Percentiles rank a stretch among this genome's conserved stretches.
Conservation (phyloP, 108 stramenopile genomes). For the Pseudonitzschia pungens region DNA sequence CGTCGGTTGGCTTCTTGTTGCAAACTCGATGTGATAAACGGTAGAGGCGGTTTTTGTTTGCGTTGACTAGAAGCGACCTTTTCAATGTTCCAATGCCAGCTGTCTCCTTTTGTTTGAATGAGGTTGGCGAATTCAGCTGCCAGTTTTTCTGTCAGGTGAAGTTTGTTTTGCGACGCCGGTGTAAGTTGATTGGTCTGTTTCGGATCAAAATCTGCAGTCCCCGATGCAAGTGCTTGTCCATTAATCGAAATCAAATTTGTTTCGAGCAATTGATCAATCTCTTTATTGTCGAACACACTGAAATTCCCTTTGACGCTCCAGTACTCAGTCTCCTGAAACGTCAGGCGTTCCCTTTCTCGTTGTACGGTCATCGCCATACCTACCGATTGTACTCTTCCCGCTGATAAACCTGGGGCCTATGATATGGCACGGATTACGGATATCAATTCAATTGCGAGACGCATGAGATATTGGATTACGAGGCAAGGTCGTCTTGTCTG, state of each 20-base stretch:
- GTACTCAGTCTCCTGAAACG: conserved; percentile 58
- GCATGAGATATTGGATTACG: not conserved
- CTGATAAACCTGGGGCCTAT: conserved; percentile 68
- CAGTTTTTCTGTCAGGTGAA: conserved; percentile 29
- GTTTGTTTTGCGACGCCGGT: conserved; percentile 24
- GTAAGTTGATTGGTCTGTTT: conserved; percentile 24
- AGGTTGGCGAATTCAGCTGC: conserved; percentile 25
- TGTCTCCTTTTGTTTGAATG: not conserved
- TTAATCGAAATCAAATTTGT: conserved; percentile 50
- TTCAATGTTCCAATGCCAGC: conserved; percentile 34
- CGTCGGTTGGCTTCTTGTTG: conserved; percentile 71
- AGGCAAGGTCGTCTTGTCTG: not conserved
- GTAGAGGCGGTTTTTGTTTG: conserved; percentile 44
- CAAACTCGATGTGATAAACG: conserved; percentile 80
- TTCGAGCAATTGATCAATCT: conserved; percentile 23
- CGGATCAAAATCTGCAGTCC: conserved; percentile 54
- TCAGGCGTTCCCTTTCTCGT: conserved; percentile 70
- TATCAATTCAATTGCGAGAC: not conserved
- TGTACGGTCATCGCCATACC: conserved; percentile 63
- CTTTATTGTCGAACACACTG: not conserved
- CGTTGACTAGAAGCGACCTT: conserved; percentile 33
- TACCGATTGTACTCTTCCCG: conserved; percentile 78
- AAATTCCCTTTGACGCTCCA: conserved; percentile 49
- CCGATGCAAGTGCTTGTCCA: conserved; percentile 46
- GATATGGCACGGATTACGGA: not conserved